Evolutionary conservation across 345 rosid genomes (phyloP).

Genomic region (Citrus unshiu): DNA sequence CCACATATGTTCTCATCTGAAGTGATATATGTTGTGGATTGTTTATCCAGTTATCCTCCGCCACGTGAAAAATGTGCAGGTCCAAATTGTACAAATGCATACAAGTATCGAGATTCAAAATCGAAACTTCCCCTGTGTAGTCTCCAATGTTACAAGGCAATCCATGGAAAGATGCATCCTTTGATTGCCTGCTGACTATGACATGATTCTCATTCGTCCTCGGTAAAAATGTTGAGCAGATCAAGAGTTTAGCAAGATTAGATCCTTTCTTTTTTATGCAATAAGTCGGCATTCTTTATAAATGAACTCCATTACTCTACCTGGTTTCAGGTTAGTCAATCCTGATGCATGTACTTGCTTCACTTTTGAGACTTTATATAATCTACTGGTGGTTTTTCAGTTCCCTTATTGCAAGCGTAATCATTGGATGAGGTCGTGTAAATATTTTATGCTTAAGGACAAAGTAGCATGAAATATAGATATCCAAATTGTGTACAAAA

Average conservation of each 20-base stretch:
- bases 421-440: background rate
- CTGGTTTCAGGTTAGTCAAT: background rate
- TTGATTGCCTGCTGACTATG: conserved; percentile 26
- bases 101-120: conserved; percentile 72
- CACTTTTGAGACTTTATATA: background rate
- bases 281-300: background rate
- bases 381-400: background rate
- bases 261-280: background rate
- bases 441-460: background rate
- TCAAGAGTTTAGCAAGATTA: background rate
- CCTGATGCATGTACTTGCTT: background rate
- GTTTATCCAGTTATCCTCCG: conserved; percentile 60
- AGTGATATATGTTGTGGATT: background rate
- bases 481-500: background rate
- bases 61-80: conserved; percentile 72
- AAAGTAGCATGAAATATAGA: background rate
- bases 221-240: background rate
- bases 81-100: conserved; percentile 62
- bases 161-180: conserved; percentile 38
- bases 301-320: background rate
- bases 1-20: background rate
- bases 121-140: conserved; percentile 81
- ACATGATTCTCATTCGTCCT: background rate
- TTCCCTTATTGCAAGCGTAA: background rate
- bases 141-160: conserved; percentile 66